These are phyloP conservation scores for Penicillium sp. DNA, from an alignment of 2,329 filamentous ascomycete species.

Conservation along the genomic window DNA sequence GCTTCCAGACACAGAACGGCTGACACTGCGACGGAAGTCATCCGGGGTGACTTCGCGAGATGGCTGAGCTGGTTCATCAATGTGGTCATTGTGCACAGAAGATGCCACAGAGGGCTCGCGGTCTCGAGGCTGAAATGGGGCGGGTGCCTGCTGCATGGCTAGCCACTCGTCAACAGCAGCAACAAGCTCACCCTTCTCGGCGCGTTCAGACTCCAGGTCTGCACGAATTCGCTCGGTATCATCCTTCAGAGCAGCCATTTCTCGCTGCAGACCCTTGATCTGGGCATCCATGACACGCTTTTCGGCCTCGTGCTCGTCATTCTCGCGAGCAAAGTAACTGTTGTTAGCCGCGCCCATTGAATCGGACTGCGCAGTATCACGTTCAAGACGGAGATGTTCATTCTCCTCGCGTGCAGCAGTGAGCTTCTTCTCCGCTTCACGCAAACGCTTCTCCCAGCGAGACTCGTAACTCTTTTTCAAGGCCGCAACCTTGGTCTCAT, in stretches of 20 bases:
- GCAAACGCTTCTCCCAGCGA: constrained; percentile 84
- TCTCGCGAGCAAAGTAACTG: constrained; percentile 44
- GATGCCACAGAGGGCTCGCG: constrained; percentile 24
- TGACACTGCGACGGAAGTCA: constrained; percentile 26
- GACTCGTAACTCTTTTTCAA: constrained; percentile 79
- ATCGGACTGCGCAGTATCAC: constrained; percentile 65
- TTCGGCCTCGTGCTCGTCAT: constrained; percentile 65
- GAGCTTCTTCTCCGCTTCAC: constrained; percentile 71
- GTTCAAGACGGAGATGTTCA: constrained; percentile 66
- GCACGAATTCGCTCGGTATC: constrained; percentile 66
- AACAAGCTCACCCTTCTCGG: constrained; percentile 51
- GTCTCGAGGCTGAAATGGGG: constrained; percentile 9
- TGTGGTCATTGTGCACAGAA: constrained; percentile 4
- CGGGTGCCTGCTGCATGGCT: constrained; percentile 38
- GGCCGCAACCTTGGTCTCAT: constrained; percentile 91
- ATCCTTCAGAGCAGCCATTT: constrained; percentile 66
- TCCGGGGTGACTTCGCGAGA: constrained; percentile 20
- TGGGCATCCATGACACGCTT: constrained; percentile 71
- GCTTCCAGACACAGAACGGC: constrained; percentile 31
- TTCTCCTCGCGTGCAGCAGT: constrained; percentile 71
- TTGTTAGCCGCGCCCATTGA: constrained; percentile 48
- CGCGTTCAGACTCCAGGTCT: constrained; percentile 56
- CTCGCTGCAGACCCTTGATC: constrained; percentile 71
- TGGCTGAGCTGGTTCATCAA: constrained; percentile 16
- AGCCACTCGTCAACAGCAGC: constrained; percentile 50